These are phyloP conservation scores for Apiospora koreana DNA, from an alignment of 2,329 filamentous ascomycete species.

Conservation along the genomic window DNA sequence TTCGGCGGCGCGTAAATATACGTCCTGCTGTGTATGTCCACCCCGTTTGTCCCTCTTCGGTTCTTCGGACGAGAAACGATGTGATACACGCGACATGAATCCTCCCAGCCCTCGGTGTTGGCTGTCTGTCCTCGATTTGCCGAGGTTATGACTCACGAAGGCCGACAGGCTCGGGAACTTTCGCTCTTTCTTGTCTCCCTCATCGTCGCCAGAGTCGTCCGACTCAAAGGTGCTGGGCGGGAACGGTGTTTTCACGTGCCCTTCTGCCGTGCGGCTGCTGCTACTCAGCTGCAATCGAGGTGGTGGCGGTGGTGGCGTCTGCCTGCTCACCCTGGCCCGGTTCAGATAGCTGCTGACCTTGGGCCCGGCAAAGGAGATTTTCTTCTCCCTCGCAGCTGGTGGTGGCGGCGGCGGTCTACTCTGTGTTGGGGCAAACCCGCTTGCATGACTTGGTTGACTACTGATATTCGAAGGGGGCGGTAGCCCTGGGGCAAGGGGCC, in stretches of 20 bases:
- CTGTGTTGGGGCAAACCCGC: not conserved
- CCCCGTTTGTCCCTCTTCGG: constrained; percentile 12
- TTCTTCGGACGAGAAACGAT: constrained; percentile 12
- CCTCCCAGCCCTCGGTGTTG: not conserved
- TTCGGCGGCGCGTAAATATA: not conserved
- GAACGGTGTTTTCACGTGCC: constrained; percentile 20
- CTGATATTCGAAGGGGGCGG: not conserved
- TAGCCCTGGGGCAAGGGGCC: not conserved
- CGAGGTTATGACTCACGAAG: not conserved
- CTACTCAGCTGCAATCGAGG: constrained; percentile 1
- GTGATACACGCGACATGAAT: constrained; percentile 13
- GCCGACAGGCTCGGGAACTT: constrained; percentile 1
- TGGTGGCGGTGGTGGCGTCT: not conserved
- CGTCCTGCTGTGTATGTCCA: not conserved
- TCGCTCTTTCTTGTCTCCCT: not conserved
- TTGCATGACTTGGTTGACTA: not conserved
- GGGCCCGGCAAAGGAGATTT: not conserved
- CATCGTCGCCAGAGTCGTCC: constrained; percentile 17
- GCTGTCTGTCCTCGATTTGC: not conserved
- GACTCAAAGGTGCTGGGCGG: constrained; percentile 23
- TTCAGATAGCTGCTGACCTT: not conserved
- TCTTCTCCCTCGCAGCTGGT: not conserved
- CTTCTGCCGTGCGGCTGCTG: constrained; percentile 1
- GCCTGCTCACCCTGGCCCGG: not conserved
- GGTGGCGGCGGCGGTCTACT: not conserved